These are phyloP conservation scores for Exserohilum rostratum DNA, from an alignment of 2,329 filamentous ascomycete species.

Conservation along the genomic window DNA sequence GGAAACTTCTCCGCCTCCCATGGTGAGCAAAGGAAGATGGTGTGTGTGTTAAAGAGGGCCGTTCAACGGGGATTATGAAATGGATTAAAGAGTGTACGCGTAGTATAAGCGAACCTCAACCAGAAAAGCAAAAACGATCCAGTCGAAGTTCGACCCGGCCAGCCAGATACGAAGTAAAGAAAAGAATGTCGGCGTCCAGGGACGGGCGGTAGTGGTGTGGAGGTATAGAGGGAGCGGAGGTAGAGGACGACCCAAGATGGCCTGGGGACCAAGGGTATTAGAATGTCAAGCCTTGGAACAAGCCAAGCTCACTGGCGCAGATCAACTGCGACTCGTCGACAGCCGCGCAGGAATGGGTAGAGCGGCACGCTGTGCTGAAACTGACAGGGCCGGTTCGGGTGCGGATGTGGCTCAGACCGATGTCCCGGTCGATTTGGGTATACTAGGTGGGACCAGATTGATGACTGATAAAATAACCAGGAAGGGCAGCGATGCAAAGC, in stretches of 20 bases:
- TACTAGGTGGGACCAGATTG: conserved; percentile 35
- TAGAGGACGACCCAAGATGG: conserved; percentile 40
- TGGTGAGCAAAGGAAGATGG: no score
- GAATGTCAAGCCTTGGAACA: conserved; percentile 35
- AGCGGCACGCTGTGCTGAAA: conserved; percentile 47
- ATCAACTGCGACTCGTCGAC: conserved; percentile 43
- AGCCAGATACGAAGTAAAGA: conserved; percentile 51
- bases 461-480: conserved; percentile 36
- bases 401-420: conserved; percentile 46
- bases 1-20: conserved; percentile 20
- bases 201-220: conserved; percentile 36
- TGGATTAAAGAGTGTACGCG: conserved; percentile 43
- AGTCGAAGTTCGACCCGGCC: conserved; percentile 50
- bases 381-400: conserved; percentile 36
- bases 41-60: no score
- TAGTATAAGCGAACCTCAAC: conserved; percentile 42
- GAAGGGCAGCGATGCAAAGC: conserved; percentile 30
- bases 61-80: conserved; percentile 45
- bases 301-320: conserved; percentile 32
- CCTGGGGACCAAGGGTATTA: conserved; percentile 45
- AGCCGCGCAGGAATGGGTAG: conserved; percentile 36
- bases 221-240: conserved; percentile 34
- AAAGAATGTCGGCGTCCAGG: conserved; percentile 48
- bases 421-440: conserved; percentile 37
- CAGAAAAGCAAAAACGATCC: conserved; percentile 35